phyloP scores from a whole-genome alignment of 768 basidiomycete species.

The Auriculariales sp. region DNA sequence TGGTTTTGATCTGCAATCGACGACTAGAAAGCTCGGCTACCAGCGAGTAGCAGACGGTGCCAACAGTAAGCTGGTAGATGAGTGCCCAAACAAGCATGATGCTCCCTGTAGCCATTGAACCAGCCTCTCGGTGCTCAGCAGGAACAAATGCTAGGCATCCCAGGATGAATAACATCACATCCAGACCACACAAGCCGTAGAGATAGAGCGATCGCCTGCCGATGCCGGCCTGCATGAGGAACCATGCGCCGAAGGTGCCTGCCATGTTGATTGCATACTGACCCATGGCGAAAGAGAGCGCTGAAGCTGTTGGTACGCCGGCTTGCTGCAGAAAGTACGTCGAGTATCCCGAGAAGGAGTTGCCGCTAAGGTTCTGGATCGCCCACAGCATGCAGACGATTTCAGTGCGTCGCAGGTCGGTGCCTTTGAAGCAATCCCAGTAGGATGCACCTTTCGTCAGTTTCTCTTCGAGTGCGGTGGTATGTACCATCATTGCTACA shows the following conservation, averaged over 20 bases:
- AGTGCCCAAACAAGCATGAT: slow-evolving; percentile 18
- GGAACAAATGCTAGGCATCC: slow-evolving; percentile 16
- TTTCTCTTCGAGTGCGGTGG: slow-evolving; percentile 19
- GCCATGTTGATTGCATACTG: slow-evolving; percentile 14
- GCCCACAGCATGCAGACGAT: slow-evolving; percentile 16
- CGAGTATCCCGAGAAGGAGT: slow-evolving; percentile 8
- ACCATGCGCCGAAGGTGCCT: slow-evolving; percentile 18
- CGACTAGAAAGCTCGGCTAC: slow-evolving; percentile 17
- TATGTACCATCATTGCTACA: slow-evolving; percentile 20
- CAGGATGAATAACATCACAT: slow-evolving; percentile 15
- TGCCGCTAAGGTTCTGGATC: slow-evolving; percentile 15
- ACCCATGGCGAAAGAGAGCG: slow-evolving; percentile 10
- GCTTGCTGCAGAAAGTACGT: slow-evolving; percentile 12
- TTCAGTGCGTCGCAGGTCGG: slow-evolving; percentile 19
- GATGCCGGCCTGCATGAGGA: slow-evolving; percentile 10
- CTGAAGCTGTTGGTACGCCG: slow-evolving; percentile 9
- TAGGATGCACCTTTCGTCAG: slow-evolving; percentile 18
- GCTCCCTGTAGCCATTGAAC: slow-evolving; percentile 15
- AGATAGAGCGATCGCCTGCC: slow-evolving; percentile 21
- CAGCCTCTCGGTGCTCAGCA: neutral
- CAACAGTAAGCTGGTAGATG: slow-evolving; percentile 15
- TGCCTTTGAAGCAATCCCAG: slow-evolving; percentile 17
- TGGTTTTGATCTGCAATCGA: slow-evolving; percentile 18
- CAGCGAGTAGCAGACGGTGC: slow-evolving; percentile 15
- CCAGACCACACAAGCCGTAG: slow-evolving; percentile 13